Base-by-base conservation (phyloP, 306 rosid genomes). In the Acacia acuminata region DNA sequence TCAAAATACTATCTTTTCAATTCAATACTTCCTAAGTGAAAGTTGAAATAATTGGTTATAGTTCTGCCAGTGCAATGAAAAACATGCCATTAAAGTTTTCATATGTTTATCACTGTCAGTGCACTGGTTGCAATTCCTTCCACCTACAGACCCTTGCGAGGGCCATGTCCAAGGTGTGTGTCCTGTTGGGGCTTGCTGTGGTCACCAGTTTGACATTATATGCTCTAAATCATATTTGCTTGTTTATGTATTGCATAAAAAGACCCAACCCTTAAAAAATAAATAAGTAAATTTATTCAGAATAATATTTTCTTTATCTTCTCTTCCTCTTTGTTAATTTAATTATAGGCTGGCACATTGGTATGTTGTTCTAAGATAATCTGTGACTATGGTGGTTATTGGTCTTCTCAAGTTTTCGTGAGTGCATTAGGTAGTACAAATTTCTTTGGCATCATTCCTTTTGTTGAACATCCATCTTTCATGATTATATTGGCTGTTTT, bases 61-160 rank as follows among this genome's bases (percentile, higher is more conserved):
- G 99, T 53, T 96, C 99, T 69, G 97, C 98, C 40, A 84, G 97
- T 90, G 97, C 94, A 58, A 96, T 96, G 94, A 96, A 94, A 88
- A 92, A 88, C 67, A 94, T 98, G 77, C 98, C 99, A 56, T 87
- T 96, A 27, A 94, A 27, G 27, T 1, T 27, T 27, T 27, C 27
- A 27, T 27, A 27, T 27, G 27, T 27, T 27, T 27, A 27, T 27
- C 1, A 27, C 30, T 0, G 30, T 0, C 27, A 27, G 27, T 27
- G 27, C 27, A 27, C 27, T 27, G 27, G 27, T 27, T 27, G 27
- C 27, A 27, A 27, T 27, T 27, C 27, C 27, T 27, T 27, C 1
- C 27, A 27, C 27, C 27, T 27, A 27, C 27, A 27, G 27, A 27
- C 27, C 27, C 27, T 27, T 27, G 27, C 27, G 1, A 27, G 27